A percentile compares a stretch with the other conserved stretches of the same genome.
Evolutionary conservation across 192 early-diverging fungal genomes (phyloP).

Genomic region (Chytriomyces sp.): DNA sequence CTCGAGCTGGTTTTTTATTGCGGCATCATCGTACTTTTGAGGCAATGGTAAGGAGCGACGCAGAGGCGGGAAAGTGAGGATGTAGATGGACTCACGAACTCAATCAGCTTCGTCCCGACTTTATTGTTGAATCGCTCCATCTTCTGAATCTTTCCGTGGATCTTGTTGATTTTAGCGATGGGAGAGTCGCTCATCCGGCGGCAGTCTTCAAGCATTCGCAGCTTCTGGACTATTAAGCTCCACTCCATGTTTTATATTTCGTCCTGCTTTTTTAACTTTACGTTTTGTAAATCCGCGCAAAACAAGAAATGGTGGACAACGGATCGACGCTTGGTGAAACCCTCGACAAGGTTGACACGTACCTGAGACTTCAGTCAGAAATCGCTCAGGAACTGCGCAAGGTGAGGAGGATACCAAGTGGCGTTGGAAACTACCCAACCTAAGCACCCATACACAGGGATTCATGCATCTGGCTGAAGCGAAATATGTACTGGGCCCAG

Average conservation of each 20-base stretch:
- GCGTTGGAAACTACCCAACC: not conserved
- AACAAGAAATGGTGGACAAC: not conserved
- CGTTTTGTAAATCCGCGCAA: not conserved
- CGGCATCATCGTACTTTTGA: slow-evolving; percentile 14
- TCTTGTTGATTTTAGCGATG: slow-evolving; percentile 23
- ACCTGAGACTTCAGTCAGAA: slow-evolving; percentile 20
- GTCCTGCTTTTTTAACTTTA: no score
- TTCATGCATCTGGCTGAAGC: slow-evolving; percentile 33
- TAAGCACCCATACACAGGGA: slow-evolving; percentile 10
- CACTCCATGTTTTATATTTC: not conserved
- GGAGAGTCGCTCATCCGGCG: not conserved
- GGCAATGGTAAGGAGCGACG: no score
- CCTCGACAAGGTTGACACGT: slow-evolving; percentile 26
- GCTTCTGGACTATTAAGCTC: not conserved
- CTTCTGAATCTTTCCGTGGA: slow-evolving; percentile 17
- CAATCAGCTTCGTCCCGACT: slow-evolving; percentile 33
- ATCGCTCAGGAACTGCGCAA: slow-evolving; percentile 8
- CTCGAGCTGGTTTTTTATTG: slow-evolving; percentile 28
- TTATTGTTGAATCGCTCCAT: slow-evolving; percentile 33
- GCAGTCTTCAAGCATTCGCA: slow-evolving; percentile 11
- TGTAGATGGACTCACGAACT: not conserved
- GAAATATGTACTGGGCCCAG: slow-evolving; percentile 34
- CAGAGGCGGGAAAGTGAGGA: no score
- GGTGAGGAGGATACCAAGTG: not conserved
- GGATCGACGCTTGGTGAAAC: not conserved